phyloP scores from a whole-genome alignment of 257 asterid genomes.

The Nicotiana benthamiana region DNA sequence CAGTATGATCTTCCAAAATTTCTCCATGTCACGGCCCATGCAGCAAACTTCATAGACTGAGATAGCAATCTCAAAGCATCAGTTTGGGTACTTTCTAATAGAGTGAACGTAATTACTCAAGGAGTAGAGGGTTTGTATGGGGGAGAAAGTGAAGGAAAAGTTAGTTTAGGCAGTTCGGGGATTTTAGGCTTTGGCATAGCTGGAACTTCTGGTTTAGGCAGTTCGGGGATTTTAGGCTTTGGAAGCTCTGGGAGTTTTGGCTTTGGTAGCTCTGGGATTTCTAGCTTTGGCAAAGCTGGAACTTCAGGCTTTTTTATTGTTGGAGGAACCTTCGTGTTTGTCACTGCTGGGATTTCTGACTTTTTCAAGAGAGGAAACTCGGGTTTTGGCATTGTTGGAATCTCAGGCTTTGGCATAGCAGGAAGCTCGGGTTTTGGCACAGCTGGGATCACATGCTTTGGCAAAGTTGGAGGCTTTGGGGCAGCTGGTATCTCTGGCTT shows the following conservation, averaged over 20 bases:
- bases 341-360: not conserved
- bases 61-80: not conserved
- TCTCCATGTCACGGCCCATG: not conserved
- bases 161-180: not conserved
- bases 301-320: not conserved
- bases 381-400: not conserved
- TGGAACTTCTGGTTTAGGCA: not conserved
- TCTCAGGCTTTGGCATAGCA: conserved; percentile 13
- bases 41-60: not conserved
- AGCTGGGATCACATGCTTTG: conserved; percentile 5
- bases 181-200: conserved; percentile 11
- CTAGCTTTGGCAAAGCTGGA: conserved; percentile 17
- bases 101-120: not conserved
- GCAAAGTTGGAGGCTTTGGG: not conserved
- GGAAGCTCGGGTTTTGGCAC: conserved; percentile 15
- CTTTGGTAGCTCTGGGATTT: not conserved
- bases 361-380: conserved; percentile 5
- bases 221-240: not conserved
- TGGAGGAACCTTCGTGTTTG: not conserved
- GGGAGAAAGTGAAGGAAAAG: not conserved
- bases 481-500: not conserved
- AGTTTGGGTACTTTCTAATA: not conserved
- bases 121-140: not conserved
- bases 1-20: not conserved
- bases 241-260: not conserved